A percentile compares a stretch with the other conserved stretches of the same genome.
Evolutionary conservation across 2,329 filamentous ascomycete species (phyloP).

Genomic region (Cytospora mali): DNA sequence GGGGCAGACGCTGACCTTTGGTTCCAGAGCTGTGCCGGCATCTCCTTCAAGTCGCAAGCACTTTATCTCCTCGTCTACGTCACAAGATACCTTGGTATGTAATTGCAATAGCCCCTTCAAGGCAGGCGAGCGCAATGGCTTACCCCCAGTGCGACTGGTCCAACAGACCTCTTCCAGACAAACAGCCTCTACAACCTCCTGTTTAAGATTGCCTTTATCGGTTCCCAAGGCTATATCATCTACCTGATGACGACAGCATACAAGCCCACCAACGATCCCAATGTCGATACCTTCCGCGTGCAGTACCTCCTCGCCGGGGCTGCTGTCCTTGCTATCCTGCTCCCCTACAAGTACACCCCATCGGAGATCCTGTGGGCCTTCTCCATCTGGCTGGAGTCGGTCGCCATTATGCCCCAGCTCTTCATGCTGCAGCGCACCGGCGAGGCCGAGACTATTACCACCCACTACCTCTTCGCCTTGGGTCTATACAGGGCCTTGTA

Average conservation of each 20-base stretch:
- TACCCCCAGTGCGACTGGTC: constrained; percentile 1
- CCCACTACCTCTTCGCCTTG: constrained; percentile 93
- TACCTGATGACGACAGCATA: constrained; percentile 98
- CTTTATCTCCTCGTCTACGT: constrained; percentile 93
- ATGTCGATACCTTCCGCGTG: constrained; percentile 95
- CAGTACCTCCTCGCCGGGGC: constrained; percentile 89
- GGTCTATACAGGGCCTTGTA: constrained; percentile 91
- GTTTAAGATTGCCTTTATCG: constrained; percentile 96
- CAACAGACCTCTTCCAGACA: constrained; percentile 80
- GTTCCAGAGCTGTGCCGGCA: constrained; percentile 87
- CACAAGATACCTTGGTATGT: constrained; percentile 82
- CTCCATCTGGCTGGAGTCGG: constrained; percentile 96
- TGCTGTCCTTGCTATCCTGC: constrained; percentile 74
- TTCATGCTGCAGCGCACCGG: constrained; percentile 98
- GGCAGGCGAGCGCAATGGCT: constrained; percentile 16
- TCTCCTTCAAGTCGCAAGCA: constrained; percentile 98
- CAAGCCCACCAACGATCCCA: constrained; percentile 96
- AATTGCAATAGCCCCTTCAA: constrained; percentile 13
- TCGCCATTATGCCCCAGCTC: constrained; percentile 94
- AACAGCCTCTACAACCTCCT: constrained; percentile 86
- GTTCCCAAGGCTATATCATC: constrained; percentile 87
- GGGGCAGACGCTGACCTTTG: constrained; percentile 29
- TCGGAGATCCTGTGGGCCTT: constrained; percentile 96
- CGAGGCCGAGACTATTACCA: constrained; percentile 98
- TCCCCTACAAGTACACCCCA: constrained; percentile 81